Evolutionary conservation across 768 basidiomycete species (phyloP), one percentile per base, ranked within the genome.

Genomic region (Collybia sordida): DNA sequence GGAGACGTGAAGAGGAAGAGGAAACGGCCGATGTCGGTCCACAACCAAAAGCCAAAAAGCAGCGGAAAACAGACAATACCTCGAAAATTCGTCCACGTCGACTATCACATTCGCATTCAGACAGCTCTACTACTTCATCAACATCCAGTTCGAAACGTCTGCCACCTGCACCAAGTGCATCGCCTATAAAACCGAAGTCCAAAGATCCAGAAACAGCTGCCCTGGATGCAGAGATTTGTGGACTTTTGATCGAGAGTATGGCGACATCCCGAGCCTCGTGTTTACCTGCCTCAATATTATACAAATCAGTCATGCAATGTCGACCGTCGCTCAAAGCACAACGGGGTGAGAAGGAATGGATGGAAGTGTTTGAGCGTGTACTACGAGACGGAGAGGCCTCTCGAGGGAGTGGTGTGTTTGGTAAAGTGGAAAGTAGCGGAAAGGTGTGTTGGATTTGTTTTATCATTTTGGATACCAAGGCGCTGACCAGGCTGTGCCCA

Each of bases 211-310:
- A 51, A 18, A 52, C 45, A 1, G n/a, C 40, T 15, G 50, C 52
- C 6, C 41, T 56, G 7, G 48, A 58, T 12, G 52, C 51, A 1
- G 82, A 84, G 56, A 62, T 86, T 19, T 76, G 75, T 43, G 87
- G 87, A 2, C 77, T 88, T 78, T 66, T 89, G 1, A 79, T 89
- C 54, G 85, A 88, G 69, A 76, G 77, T 31, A 74, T 90, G 64
- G 87, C 85, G 11, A 77, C 79, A n/a, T 84, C 86, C 3, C 81
- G 88, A 18, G 85, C 86, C 17, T 85, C 85, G 0, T 82, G 82
- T 17, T 68, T 88, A 54, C 73, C 86, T 17, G 71, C 77, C 1
- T 74, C 79, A 2, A 65, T 75, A 21, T 67, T 90, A 17, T 80
- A 77, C 59, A 75, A 72, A 51, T 66, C 72, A 40, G 69, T 86